Evolutionary conservation across 2,329 filamentous ascomycete genomes (phyloP), one percentile per base, ranked within the genome.

Genomic region (Talaromyces sp.): DNA sequence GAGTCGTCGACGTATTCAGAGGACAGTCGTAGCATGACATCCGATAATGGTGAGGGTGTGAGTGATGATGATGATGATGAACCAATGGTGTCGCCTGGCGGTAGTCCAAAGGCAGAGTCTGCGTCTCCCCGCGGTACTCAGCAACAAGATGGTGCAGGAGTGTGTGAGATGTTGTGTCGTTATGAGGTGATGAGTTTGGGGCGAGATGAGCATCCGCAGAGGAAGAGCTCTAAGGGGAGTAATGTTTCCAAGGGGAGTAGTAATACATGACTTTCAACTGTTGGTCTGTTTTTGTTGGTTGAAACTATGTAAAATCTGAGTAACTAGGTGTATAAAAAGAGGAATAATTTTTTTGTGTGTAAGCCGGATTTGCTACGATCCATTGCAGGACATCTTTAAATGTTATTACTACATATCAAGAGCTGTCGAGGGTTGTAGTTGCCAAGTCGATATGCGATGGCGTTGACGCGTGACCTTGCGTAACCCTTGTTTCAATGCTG

Each of bases 101-200:
- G 17, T 11, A 6, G 9, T 22, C 25, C 15, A 39, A n/a, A 42
- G 55, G n/a, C 17, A 30, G 30, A 30, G 17, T 8, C 25, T 17
- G 53, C 28, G 6, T 52, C 54, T 25, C 49, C 27, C 3, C 22
- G 39, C 1, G 17, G 17, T 33, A 22, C 39, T 6, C 32, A 53
- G 15, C 2, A 30, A 25, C 22, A 57, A 4, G 63, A 17, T 67
- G 65, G 68, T n/a, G 68, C 69, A 4, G 65, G 67, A 8, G 64
- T 77, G 2, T 73, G 68, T 17, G 73, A 75, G 27, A 77, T 77
- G 74, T 65, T 77, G 44, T 73, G 74, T 63, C 69, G 69, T 3
- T 76, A 76, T 59, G 74, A 77, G 59, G 73, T 69, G 61, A 63
- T 76, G 59, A 76, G 73, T 61, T 54, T 76, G 55, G 74, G 74